Base-by-base conservation (phyloP, 1,139 yeast genomes). In the Lodderomyces elongisporus region DNA sequence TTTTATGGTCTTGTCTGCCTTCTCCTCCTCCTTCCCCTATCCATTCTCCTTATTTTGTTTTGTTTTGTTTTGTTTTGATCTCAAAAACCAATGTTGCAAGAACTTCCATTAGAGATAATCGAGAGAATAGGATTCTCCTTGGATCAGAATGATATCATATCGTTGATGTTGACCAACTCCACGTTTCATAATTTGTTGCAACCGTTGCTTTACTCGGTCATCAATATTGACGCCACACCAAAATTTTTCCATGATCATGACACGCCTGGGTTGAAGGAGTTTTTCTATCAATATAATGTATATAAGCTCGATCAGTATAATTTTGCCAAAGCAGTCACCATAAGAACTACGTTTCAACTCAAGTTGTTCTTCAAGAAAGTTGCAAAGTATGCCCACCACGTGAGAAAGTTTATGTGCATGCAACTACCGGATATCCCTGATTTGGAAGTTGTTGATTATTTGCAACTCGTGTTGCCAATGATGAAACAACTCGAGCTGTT, bases 371-470 rank as follows among this genome's bases (percentile, higher is more conserved):
- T 56, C 26, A 55, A 50, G 26, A 40, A 37, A 16, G 27, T 35
- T 4, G 31, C 30, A 7, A 32, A 42, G 15, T 42, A 39, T 27
- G 47, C 55, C 24, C 29, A 21, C 6, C 41, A 39, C 13, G 37
- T 58, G 6, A 43, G 44, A 31, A 40, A 39, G 3, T 17, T 40
- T 8, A 35, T 54, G 16, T 37, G 46, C 8, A 46, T 52, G 29
- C 39, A 40, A 13, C 35, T 55, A 17, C 63, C 64, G 9, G 64
- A 58, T 44, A 40, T 58, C 12, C 56, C 60, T 3, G 61, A 56
- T 34, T 44, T 50, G 17, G 48, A 46, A 25, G 35, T 57, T 14
- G 28, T 45, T n/a, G 33, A 41, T 5, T 43, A 42, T 20, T 41
- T 58, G 12, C 27, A 38, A n/a, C 13, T 29, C 3, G 39, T 47